Base-by-base conservation (phyloP, 176 grass and related monocot genomes). In the Zea luxurians region DNA sequence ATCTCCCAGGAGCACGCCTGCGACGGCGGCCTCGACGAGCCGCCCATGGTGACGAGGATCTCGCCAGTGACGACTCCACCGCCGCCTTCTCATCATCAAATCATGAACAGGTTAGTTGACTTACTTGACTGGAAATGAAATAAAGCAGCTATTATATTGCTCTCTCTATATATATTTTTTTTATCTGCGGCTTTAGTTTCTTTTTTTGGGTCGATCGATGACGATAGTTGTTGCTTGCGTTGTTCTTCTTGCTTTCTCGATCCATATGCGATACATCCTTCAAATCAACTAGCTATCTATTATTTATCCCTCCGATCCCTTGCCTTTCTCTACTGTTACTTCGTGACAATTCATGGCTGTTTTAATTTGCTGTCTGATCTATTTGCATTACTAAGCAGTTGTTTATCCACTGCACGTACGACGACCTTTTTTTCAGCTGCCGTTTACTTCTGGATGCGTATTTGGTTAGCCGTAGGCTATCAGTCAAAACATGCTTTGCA, bases 31-130 rank as follows among this genome's bases (percentile, higher is more conserved):
- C 40, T 8, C 34, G 83, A 58, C 75, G 38, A 55, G 67, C n/a
- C 43, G 68, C 78, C 54, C 75, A 67, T 40, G 42, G 34, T n/a
- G 77, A 71, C 18, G 82, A 77, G 71, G 65, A 88, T 76, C 72
- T 84, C 81, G 3, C 70, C 81, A 21, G 37, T 59, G 38, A 58
- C 55, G 38, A 58, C 65, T 35, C 48, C 57, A 2, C 15, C 73
- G 42, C 40, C 74, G 40, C 77, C 55, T 84, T 57, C 16, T 18
- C 53, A 57, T 57, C 86, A 80, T 84, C 82, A 84, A 48, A 84
- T 84, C 82, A 80, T 84, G 4, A 88, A 70, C 0, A 88, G 86
- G 86, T 88, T 50, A 65, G 42, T 27, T 16, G 12, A 1, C 27
- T 27, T 27, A 27, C 27, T 27, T 27, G 27, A 27, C 27, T 27